Evolutionary conservation across 169 alveolate species (phyloP).

Genomic region (Cryptosporidium ryanae): DNA sequence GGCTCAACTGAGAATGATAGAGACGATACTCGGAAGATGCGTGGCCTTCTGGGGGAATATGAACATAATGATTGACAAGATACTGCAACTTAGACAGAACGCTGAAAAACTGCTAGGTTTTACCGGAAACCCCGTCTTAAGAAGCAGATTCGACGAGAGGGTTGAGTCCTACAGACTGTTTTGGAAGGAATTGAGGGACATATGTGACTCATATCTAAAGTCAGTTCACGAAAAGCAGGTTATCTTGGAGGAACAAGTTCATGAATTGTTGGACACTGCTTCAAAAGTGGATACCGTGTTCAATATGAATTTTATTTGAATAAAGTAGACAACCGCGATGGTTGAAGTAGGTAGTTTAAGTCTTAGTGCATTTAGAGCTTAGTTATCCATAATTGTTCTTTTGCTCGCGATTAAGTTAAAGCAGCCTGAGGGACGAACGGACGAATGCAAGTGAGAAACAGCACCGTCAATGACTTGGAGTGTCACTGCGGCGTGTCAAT

Average conservation of each 20-base stretch:
- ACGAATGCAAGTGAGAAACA: too few species aligned
- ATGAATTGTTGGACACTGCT: slow-evolving; percentile 58
- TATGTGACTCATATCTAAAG: slow-evolving; percentile 48
- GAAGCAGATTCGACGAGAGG: slow-evolving; percentile 72
- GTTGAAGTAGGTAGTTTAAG: too few species aligned
- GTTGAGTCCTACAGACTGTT: slow-evolving; percentile 47
- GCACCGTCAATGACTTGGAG: too few species aligned
- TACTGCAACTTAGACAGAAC: slow-evolving; percentile 51
- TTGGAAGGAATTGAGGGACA: slow-evolving; percentile 63
- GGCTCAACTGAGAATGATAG: slow-evolving; percentile 73
- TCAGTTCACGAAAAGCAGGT: slow-evolving; percentile 42
- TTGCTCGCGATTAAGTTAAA: too few species aligned
- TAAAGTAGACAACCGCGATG: too few species aligned
- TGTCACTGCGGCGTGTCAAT: too few species aligned
- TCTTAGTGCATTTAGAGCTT: too few species aligned
- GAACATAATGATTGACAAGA: slow-evolving; percentile 67
- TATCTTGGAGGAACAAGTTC: slow-evolving; percentile 54
- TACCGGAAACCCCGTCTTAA: slow-evolving; percentile 51
- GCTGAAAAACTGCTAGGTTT: slow-evolving; percentile 67
- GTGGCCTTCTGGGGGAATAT: slow-evolving; percentile 74
- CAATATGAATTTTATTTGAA: slow-evolving; percentile 1
- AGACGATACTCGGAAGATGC: slow-evolving; percentile 61
- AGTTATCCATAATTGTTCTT: too few species aligned
- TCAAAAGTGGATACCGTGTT: slow-evolving; percentile 60
- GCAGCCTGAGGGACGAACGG: too few species aligned